These are phyloP conservation scores for Eucalyptus tenuipes DNA, from an alignment of 345 rosid genomes.

Conservation along the genomic window DNA sequence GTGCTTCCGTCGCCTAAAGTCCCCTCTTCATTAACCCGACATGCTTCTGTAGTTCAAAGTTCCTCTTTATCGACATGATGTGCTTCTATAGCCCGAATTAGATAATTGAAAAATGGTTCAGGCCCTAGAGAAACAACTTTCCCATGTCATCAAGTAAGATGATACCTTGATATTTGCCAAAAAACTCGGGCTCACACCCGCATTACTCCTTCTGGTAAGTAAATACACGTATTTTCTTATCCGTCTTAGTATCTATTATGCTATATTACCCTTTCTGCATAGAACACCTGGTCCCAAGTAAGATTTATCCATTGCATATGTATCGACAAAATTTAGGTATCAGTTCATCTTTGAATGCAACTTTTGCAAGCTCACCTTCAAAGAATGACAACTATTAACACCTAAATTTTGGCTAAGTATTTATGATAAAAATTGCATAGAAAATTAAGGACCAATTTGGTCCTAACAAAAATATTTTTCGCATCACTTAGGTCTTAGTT, in stretches of 20 bases:
- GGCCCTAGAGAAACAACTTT: too few relatives aligned
- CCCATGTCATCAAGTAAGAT: background rate
- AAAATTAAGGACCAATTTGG: too few relatives aligned
- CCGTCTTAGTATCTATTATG: too few relatives aligned
- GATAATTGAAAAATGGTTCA: too few relatives aligned
- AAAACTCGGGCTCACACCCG: fast-evolving
- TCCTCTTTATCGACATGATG: fast-evolving
- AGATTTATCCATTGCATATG: background rate
- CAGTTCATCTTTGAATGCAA: background rate
- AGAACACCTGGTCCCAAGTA: background rate
- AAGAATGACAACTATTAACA: fast-evolving
- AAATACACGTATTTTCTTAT: background rate
- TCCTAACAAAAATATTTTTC: too few relatives aligned
- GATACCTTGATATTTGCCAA: background rate
- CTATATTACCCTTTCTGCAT: fast-evolving
- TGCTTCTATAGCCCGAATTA: too few relatives aligned
- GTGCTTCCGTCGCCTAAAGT: too few relatives aligned
- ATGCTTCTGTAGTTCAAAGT: fast-evolving
- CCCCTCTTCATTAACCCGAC: fast-evolving
- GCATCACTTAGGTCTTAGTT: too few relatives aligned
- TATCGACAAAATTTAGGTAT: too few relatives aligned
- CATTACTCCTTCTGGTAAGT: background rate
- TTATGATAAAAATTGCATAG: too few relatives aligned
- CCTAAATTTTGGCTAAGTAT: background rate
- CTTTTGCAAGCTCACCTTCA: background rate